phyloP scores from a whole-genome alignment of 2,329 filamentous ascomycete species.

The Fusarium kyushuense region DNA sequence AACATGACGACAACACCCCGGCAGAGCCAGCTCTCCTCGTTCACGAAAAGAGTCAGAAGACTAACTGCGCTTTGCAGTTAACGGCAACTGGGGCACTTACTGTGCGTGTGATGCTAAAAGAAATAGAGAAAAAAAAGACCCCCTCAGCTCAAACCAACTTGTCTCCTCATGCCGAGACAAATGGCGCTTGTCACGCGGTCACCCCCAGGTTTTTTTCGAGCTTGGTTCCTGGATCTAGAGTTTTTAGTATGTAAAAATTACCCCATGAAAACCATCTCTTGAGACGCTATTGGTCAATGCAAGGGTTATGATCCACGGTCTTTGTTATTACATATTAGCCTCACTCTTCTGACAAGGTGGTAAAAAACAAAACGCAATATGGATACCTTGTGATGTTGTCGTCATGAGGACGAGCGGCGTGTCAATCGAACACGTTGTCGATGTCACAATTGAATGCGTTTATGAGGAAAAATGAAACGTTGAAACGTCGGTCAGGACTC shows the following conservation, averaged over 20 bases:
- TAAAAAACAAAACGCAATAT: neutral
- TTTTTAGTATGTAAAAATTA: constrained; percentile 50
- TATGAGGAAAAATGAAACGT: constrained; percentile 1
- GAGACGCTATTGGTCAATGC: constrained; percentile 20
- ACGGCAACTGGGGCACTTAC: constrained; percentile 34
- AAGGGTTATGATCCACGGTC: constrained; percentile 28
- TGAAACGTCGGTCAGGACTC: constrained; percentile 4
- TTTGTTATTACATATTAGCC: constrained; percentile 17
- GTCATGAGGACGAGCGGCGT: constrained; percentile 15
- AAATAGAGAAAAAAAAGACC: neutral
- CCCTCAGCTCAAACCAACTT: neutral
- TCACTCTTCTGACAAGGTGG: neutral
- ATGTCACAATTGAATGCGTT: neutral
- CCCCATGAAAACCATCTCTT: constrained; percentile 46
- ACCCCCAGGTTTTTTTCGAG: constrained; percentile 27
- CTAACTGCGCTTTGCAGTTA: constrained; percentile 46
- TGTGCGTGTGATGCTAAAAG: constrained; percentile 41
- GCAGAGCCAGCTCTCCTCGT: neutral
- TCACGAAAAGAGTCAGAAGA: constrained; percentile 3
- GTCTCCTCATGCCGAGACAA: constrained; percentile 16
- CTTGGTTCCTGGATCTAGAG: constrained; percentile 46
- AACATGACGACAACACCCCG: neutral
- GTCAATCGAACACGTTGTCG: constrained; percentile 13
- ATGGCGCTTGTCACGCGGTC: constrained; percentile 46
- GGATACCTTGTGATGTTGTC: constrained; percentile 37